A percentile compares a stretch with the other conserved stretches of the same genome.
These are phyloP conservation scores for Guadua angustifolia DNA, from an alignment of 176 grass and related monocot genomes.

Conservation along the genomic window DNA sequence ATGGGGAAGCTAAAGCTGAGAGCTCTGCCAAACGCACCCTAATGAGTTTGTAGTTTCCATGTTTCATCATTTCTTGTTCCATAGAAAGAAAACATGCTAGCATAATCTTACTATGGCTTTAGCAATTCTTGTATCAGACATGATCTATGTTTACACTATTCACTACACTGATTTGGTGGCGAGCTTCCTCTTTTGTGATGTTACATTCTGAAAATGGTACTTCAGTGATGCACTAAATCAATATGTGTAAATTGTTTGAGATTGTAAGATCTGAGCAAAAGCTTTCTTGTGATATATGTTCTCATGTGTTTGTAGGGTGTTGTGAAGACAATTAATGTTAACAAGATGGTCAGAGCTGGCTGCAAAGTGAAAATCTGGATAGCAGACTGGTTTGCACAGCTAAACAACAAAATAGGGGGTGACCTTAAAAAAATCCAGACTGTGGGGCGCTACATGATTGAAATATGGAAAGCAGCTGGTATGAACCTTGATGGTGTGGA, in stretches of 20 bases:
- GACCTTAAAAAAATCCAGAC: conserved; percentile 81
- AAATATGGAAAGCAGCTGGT: conserved; percentile 87
- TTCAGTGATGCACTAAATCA: background rate
- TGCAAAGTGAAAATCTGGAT: conserved; percentile 91
- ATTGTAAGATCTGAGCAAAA: background rate
- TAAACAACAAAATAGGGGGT: conserved; percentile 93
- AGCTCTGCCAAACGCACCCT: too few species aligned
- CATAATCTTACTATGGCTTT: background rate
- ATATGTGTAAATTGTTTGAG: conserved; percentile 2
- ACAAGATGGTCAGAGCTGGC: conserved; percentile 76
- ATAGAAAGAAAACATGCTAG: conserved; percentile 4
- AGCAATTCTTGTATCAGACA: background rate
- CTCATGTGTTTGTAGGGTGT: conserved; percentile 52
- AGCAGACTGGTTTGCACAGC: conserved; percentile 86
- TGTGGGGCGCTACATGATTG: conserved; percentile 79
- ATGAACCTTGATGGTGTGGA: conserved; percentile 79
- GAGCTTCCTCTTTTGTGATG: background rate
- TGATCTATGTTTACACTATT: background rate
- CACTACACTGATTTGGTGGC: background rate
- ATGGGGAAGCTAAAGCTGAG: too few species aligned
- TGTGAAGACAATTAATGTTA: conserved; percentile 88
- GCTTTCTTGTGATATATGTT: conserved; percentile 16
- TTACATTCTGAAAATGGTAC: background rate
- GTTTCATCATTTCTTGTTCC: conserved; percentile 7
- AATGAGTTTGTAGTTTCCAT: background rate